Base-by-base conservation (phyloP, 495 filamentous ascomycete genomes). In the Rostrohypoxylon terebratum region DNA sequence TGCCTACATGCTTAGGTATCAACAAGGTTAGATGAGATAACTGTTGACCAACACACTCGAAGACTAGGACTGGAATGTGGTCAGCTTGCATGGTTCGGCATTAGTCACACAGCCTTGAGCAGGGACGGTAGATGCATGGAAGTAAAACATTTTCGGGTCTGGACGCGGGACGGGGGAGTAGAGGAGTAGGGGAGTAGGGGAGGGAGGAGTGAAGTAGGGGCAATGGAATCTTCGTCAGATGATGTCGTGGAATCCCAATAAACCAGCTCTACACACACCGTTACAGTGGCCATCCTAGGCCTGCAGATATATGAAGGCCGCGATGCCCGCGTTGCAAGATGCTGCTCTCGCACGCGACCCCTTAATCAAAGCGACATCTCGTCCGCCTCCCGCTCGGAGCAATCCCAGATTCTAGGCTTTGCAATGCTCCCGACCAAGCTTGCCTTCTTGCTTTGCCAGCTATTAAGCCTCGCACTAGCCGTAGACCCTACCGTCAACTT, bases 211-310 rank as follows among this genome's bases (percentile, higher is more conserved):
- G 28, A 5, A 28, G 28, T 28, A 28, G 28, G 28, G 28, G 28
- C n/a, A 40, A 62, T 51, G 62, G 66, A 63, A 74, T 66, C 48
- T 47, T 47, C 33, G 53, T 66, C 62, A 61, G 66, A 61, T 66
- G 62, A 69, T 69, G 66, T 57, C 34, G 66, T 69, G 66, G 71
- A 69, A 69, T 74, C 66, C 50, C 16, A 59, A 58, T 66, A 66
- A 66, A 33, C 36, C 47, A 42, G 36, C 16, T 66, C 16, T 61
- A 25, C 9, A 59, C 9, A 59, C 54, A 50, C 66, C 28, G 55
- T 53, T 57, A 23, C 48, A 63, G 20, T 23, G 20, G 42, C 3
- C 2, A 57, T 58, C 58, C 21, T 40, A 47, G 21, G 10, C 33
- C 25, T 48, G 40, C 45, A 68, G 50, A 57, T 64, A 73, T 61